phyloP scores from a whole-genome alignment of 805 yeast species.

The Yarrowia phangngaensis region DNA sequence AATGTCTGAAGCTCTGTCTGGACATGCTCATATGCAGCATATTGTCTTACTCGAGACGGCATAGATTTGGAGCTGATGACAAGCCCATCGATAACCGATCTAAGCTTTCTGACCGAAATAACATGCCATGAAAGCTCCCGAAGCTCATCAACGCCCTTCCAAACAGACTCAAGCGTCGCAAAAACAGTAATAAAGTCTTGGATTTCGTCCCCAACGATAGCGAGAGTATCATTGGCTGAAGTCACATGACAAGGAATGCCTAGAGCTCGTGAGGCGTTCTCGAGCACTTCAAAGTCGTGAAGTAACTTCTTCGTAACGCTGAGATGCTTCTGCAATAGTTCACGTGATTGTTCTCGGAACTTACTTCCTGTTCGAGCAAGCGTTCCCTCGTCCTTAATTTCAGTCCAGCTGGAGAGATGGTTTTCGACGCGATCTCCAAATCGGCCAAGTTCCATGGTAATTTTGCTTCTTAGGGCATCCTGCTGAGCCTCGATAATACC shows the following conservation, averaged over 20 bases:
- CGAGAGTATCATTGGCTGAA: constrained; percentile 36
- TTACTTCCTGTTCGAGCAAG: constrained; percentile 36
- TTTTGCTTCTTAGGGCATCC: constrained; percentile 44
- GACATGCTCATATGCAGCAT: constrained; percentile 63
- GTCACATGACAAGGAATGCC: constrained; percentile 31
- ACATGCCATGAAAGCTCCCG: constrained; percentile 49
- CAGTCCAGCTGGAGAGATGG: constrained; percentile 48
- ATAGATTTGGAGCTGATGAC: constrained; percentile 47
- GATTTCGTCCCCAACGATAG: constrained; percentile 45
- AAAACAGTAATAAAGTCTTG: constrained; percentile 58
- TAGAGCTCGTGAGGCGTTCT: constrained; percentile 6
- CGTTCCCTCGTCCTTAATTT: constrained; percentile 9
- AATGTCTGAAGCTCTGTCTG: constrained; percentile 46
- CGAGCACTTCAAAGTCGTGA: constrained; percentile 11
- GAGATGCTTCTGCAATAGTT: constrained; percentile 46
- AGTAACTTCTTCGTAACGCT: constrained; percentile 34
- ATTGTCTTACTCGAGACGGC: constrained; percentile 60
- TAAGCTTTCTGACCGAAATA: constrained; percentile 46
- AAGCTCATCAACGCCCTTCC: constrained; percentile 47
- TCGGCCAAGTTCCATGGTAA: constrained; percentile 44
- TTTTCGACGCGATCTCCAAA: constrained; percentile 39
- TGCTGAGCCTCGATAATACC: constrained; percentile 43
- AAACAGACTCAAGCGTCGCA: constrained; percentile 54
- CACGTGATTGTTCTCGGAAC: constrained; percentile 46
- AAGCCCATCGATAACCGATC: constrained; percentile 51